Conservation (phyloP, 2,329 filamentous ascomycete genomes). For the Exophiala oligosperma region DNA sequence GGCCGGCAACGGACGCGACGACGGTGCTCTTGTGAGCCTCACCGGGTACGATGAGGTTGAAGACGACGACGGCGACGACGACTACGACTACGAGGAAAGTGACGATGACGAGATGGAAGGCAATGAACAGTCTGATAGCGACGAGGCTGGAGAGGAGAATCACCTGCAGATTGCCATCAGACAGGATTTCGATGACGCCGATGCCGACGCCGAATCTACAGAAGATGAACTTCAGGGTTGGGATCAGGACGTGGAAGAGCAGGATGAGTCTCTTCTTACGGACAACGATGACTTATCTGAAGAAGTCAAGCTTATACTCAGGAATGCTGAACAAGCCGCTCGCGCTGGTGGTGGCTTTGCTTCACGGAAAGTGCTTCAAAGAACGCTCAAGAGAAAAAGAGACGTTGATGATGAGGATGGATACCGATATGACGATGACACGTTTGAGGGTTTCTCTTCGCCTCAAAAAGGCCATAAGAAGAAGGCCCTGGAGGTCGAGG, state of each 20-base stretch:
- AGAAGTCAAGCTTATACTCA: conserved; percentile 19
- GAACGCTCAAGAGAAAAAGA: conserved; percentile 21
- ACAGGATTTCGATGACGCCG: conserved; percentile 32
- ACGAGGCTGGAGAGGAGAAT: not conserved
- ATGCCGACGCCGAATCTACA: conserved; percentile 26
- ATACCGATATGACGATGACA: conserved; percentile 5
- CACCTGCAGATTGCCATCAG: conserved; percentile 11
- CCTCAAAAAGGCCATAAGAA: conserved; percentile 1
- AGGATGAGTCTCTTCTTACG: conserved; percentile 27
- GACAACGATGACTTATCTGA: conserved; percentile 18
- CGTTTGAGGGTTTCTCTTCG: conserved; percentile 22
- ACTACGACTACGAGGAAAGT: conserved; percentile 16
- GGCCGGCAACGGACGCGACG: not conserved
- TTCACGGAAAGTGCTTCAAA: conserved; percentile 5
- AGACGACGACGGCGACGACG: conserved; percentile 29
- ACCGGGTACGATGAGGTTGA: conserved; percentile 26
- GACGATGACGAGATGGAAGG: not conserved
- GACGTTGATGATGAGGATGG: conserved; percentile 15
- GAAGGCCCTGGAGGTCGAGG: not conserved
- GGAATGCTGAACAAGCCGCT: conserved; percentile 20
- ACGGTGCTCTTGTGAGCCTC: conserved; percentile 18
- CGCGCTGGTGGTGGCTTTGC: not conserved
- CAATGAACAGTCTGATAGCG: too few relatives aligned
- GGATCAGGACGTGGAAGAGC: conserved; percentile 32
- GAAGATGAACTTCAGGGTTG: conserved; percentile 26